Conservation (phyloP, 495 filamentous ascomycete species). For the Penicillium mononematosum region DNA sequence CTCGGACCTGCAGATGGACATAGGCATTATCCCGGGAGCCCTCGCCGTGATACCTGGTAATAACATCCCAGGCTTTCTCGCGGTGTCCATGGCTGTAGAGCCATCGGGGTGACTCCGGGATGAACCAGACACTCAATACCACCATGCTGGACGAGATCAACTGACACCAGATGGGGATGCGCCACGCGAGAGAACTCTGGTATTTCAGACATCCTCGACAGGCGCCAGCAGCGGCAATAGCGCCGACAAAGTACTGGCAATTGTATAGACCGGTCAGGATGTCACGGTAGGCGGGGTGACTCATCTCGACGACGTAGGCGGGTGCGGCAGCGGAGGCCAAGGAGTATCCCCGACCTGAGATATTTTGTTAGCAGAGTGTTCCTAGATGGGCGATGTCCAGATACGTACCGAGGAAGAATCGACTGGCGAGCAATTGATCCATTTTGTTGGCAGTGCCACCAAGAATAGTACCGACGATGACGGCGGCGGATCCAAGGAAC, state of each 20-base stretch:
- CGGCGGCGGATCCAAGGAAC: conserved; percentile 55
- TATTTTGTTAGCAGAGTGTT: conserved; percentile 2
- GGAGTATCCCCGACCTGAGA: conserved; percentile 62
- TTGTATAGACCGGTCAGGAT: conserved; percentile 58
- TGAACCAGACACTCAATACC: conserved; percentile 6
- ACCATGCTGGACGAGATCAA: conserved; percentile 49
- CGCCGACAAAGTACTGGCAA: conserved; percentile 53
- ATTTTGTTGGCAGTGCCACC: conserved; percentile 47
- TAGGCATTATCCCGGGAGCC: conserved; percentile 45
- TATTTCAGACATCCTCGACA: conserved; percentile 35
- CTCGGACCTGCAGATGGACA: conserved; percentile 54
- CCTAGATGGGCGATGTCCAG: not conserved
- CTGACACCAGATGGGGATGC: conserved; percentile 62
- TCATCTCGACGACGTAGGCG: conserved; percentile 68
- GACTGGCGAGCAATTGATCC: conserved; percentile 62
- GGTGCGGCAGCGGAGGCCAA: conserved; percentile 66
- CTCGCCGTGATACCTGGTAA: conserved; percentile 56
- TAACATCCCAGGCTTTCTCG: conserved; percentile 46
- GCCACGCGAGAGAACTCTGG: conserved; percentile 47
- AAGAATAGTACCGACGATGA: conserved; percentile 58
- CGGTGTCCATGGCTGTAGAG: conserved; percentile 48
- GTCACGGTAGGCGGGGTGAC: conserved; percentile 67
- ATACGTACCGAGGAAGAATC: conserved; percentile 57
- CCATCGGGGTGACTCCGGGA: conserved; percentile 38
- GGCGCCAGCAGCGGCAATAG: conserved; percentile 38